Base-by-base conservation (phyloP, 352 stramenopile species). In the Pythium diclinum region DNA sequence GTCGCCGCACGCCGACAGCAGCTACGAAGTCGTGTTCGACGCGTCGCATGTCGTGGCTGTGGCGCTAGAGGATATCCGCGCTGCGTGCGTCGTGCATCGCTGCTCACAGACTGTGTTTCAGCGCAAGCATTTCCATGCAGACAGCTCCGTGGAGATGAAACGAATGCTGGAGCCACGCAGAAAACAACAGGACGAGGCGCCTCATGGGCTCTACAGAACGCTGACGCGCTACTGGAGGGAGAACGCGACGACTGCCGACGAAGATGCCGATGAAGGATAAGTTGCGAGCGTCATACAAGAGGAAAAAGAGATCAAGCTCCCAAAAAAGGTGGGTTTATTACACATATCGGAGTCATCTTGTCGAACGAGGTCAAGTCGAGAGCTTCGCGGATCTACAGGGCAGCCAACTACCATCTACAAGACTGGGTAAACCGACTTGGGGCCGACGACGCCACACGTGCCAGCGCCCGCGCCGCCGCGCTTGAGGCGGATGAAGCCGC, bases 401-500 rank as follows among this genome's bases (percentile, higher is more conserved):
- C n/a, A 17, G 21, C 4, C n/a, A 30, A 8, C 19, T 2, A 25
- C 6, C 8, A 7, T 28, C 10, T 76, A 86, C 32, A 89, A 67
- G 13, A 80, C 49, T 13, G 81, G 81, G 68, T 85, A 88, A 34
- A 90, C 77, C 33, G 72, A 83, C 68, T 87, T 84, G 36, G 72
- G 57, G 6, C 77, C 76, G 32, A 88, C 73, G 59, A 89, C 65
- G 42, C 79, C 79, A 57, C 81, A 88, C 16, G 78, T 85, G 33
- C 78, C 80, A 1, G 67, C 74, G n/a, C 76, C 77, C 1, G 65
- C 36, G 6, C 68, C 85, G 70, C 84, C 97, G 79, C 61, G 94
- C 36, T 95, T 84, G 10, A 99, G 80, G 21, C 85, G 85, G 51
- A 99, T 97, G 85, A 93, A 99, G 61, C 96, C 96, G 19, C 76